A percentile compares a stretch with the other conserved stretches of the same genome.
phyloP scores from a whole-genome alignment of 192 early-diverging fungal species.

The Chytriomyces confervae region DNA sequence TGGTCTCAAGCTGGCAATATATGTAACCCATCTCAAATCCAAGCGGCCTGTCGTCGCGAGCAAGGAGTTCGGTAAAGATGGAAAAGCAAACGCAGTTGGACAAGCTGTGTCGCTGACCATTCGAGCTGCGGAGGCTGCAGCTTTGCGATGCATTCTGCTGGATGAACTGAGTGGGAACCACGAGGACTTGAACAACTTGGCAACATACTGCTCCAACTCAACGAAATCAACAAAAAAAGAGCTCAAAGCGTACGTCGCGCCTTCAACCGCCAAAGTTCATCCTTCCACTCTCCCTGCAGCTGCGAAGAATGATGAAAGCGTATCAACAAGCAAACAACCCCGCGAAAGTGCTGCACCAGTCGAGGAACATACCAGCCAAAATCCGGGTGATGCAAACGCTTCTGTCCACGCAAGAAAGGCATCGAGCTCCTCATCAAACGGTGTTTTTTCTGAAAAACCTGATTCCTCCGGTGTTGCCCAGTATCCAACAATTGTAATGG shows the following conservation, averaged over 20 bases:
- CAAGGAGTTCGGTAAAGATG: background rate
- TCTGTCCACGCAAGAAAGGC: background rate
- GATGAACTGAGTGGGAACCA: constrained; percentile 29
- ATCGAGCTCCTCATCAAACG: background rate
- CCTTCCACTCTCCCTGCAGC: no score
- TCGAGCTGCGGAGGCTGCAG: constrained; percentile 32
- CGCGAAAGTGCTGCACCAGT: background rate
- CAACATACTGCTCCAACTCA: background rate
- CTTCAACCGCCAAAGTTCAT: background rate
- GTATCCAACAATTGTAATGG: constrained; percentile 30
- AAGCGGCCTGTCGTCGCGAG: constrained; percentile 24
- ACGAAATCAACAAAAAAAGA: background rate
- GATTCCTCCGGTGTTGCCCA: background rate
- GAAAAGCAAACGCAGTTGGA: constrained; percentile 24
- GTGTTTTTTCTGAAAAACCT: background rate
- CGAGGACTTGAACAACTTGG: constrained; percentile 8
- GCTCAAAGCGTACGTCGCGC: constrained; percentile 8
- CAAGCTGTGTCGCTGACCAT: constrained; percentile 19
- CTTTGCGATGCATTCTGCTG: constrained; percentile 20
- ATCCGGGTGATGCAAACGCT: background rate
- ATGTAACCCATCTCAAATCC: constrained; percentile 16
- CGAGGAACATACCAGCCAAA: background rate
- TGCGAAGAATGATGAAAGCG: no score
- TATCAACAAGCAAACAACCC: no score
- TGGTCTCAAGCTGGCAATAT: constrained; percentile 15